Evolutionary conservation across 441 rosid genomes (phyloP), one percentile per base, ranked within the genome.

Genomic region (Populus hybrid): DNA sequence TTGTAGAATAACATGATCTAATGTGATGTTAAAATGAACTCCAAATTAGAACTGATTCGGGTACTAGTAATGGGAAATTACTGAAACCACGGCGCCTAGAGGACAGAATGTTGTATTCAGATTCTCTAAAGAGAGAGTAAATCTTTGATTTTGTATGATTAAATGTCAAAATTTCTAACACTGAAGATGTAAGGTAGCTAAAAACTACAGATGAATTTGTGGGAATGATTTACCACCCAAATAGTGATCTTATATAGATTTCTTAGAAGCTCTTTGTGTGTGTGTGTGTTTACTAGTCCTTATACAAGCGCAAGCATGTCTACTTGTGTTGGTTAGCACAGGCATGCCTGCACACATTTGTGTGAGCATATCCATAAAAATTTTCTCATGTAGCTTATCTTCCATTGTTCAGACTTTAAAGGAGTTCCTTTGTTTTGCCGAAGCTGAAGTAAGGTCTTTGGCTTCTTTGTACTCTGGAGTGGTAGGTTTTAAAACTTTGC

Each of bases 381-480:
- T 1, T 35, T 18, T 35, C 67, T 72, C 64, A 36, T 32, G 18
- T 67, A 24, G 23, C 26, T 30, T 68, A 24, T 24, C 23, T 71
- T 75, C 73, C 70, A 70, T 75, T 75, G 73, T 67, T 23, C 92
- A 95, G 98, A 86, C 40, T 74, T 81, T 91, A 67, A 95, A 91
- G 86, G 93, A 88, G 83, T 95, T 94, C 86, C 93, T 95, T 79
- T 78, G 79, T 78, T 82, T 81, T 85, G 97, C 99, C 73, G 98
- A 95, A 88, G 93, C 91, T 59, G 95, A 92, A 91, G 97, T 91
- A 57, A 87, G 97, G 79, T 86, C 92, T 66, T 83, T 94, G 86
- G 93, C 99, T 78, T 89, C 92, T 65, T 83, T 95, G 21, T 95
- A 94, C 84, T 92, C 97, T 3, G 90, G 86, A 65, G 98, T 94